These are phyloP conservation scores for Parafenestella ontariensis DNA, from an alignment of 2,329 filamentous ascomycete species.

Conservation along the genomic window DNA sequence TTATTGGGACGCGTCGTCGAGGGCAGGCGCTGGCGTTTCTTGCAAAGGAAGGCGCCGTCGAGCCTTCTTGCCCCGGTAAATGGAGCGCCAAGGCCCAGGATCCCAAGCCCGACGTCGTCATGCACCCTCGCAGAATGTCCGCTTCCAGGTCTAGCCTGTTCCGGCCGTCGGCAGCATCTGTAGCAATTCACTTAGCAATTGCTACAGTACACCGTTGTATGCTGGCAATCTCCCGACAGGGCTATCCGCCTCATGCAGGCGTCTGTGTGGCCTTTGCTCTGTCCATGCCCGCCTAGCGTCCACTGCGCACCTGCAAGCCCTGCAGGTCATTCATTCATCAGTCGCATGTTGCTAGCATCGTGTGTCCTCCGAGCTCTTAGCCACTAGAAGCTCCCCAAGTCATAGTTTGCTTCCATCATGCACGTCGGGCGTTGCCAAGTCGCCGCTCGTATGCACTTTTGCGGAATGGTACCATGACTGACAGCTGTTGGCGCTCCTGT, in stretches of 20 bases:
- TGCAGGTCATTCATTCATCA: background rate
- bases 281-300: no score
- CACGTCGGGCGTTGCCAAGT: slow-evolving; percentile 17
- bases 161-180: slow-evolving; percentile 13
- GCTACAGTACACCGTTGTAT: no score
- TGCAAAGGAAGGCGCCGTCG: slow-evolving; percentile 13
- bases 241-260: slow-evolving; percentile 25
- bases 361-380: no score
- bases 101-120: no score
- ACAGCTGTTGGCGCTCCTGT: slow-evolving; percentile 21
- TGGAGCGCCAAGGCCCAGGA: slow-evolving; percentile 3
- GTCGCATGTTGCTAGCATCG: background rate
- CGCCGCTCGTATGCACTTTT: slow-evolving; percentile 4
- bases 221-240: slow-evolving; percentile 28
- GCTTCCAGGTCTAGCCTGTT: no score
- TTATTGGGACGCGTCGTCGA: no score
- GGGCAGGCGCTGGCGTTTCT: no score
- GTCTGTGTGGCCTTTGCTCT: slow-evolving; percentile 28
- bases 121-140: no score
- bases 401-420: background rate
- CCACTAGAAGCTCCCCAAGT: no score
- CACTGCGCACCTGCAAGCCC: background rate
- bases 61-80: slow-evolving; percentile 15
- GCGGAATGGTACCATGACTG: slow-evolving; percentile 12
- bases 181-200: slow-evolving; percentile 21